Conservation (phyloP, 257 asterid genomes). For the Ehretia macrophylla region DNA sequence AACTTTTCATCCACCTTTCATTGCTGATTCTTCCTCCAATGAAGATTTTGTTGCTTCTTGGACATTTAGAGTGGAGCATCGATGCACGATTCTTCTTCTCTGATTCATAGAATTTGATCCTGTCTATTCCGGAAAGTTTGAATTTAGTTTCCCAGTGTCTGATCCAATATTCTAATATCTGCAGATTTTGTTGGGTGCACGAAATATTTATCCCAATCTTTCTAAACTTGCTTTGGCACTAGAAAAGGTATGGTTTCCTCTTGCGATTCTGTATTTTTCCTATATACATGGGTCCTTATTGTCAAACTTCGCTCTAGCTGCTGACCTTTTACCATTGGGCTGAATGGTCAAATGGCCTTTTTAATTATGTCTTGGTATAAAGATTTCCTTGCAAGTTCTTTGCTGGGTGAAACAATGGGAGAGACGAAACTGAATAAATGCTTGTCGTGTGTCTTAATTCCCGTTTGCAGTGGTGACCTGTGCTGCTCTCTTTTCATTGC, state of each 20-base stretch:
- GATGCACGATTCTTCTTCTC: background rate
- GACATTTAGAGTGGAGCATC: too few species aligned
- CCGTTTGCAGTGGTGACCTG: background rate
- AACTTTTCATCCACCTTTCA: too few species aligned
- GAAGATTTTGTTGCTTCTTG: too few species aligned
- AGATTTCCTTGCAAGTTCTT: too few species aligned
- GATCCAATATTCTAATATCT: conserved; percentile 11
- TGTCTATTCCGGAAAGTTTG: background rate
- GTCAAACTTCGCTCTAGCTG: too few species aligned
- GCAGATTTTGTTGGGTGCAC: conserved; percentile 84
- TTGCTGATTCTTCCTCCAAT: too few species aligned
- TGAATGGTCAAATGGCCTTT: too few species aligned
- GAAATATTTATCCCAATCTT: conserved; percentile 71
- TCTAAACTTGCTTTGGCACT: conserved; percentile 85
- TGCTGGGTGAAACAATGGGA: too few species aligned
- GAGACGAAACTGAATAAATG: too few species aligned
- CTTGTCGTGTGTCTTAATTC: too few species aligned
- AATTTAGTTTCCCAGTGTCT: background rate
- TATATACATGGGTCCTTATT: background rate
- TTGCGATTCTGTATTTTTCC: background rate
- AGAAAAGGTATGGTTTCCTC: conserved; percentile 64
- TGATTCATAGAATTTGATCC: background rate
- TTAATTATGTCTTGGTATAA: too few species aligned
- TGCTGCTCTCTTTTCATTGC: background rate
- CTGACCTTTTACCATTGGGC: too few species aligned